Evolutionary conservation across 768 basidiomycete genomes (phyloP).

Genomic region (Tephrocybe sp.): DNA sequence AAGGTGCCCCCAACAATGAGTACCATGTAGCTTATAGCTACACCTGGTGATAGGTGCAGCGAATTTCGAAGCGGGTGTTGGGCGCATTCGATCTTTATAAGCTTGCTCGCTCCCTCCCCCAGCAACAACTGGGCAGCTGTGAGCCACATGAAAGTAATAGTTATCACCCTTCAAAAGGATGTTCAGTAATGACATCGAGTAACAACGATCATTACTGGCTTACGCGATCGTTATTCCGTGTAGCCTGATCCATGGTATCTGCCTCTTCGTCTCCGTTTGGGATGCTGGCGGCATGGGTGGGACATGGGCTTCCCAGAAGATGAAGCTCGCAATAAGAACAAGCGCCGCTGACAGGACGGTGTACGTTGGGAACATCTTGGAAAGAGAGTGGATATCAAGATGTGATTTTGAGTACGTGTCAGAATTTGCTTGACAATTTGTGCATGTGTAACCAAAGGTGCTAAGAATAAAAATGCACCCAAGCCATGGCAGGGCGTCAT

Average conservation of each 20-base stretch:
- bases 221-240: conserved; percentile 4
- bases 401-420: no score
- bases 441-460: no score
- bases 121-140: neutral
- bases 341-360: neutral
- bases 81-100: no score
- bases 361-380: neutral
- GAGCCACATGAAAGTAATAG: neutral
- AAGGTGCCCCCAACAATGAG: no score
- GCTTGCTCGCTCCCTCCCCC: neutral
- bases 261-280: conserved; percentile 3
- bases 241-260: conserved; percentile 3
- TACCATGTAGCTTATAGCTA: no score
- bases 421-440: no score
- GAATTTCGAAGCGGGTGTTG: no score
- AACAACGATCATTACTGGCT: neutral
- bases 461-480: no score
- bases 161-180: neutral
- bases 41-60: no score
- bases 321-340: neutral
- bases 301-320: conserved; percentile 2
- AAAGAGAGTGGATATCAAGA: no score
- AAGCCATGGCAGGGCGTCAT: no score
- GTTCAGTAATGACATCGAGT: neutral
- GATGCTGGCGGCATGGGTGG: conserved; percentile 7